phyloP scores from a whole-genome alignment of 768 basidiomycete species.

The Termitomyces sp. region DNA sequence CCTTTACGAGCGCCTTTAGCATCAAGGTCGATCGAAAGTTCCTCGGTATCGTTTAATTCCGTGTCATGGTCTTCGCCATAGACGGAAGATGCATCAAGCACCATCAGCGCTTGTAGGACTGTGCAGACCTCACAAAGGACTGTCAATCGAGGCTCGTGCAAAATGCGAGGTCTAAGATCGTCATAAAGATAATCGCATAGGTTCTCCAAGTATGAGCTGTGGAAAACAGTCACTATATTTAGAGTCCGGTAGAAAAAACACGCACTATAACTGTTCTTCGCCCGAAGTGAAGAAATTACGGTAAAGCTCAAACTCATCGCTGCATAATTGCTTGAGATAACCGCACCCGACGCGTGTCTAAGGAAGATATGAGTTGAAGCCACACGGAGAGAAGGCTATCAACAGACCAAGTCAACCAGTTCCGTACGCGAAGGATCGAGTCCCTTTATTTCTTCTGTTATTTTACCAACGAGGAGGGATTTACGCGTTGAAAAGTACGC shows the following conservation, averaged over 20 bases:
- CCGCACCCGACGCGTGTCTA: constrained; percentile 90
- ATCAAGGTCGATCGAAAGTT: constrained; percentile 37
- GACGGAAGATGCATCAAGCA: constrained; percentile 62
- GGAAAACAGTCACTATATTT: constrained; percentile 1
- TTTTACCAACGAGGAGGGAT: constrained; percentile 61
- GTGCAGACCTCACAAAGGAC: constrained; percentile 94
- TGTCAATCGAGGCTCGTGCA: constrained; percentile 86
- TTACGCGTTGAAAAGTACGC: constrained; percentile 80
- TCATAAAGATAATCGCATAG: constrained; percentile 95
- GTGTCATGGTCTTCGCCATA: constrained; percentile 16
- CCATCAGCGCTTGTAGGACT: constrained; percentile 93
- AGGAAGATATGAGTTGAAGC: neutral
- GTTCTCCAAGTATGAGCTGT: constrained; percentile 82
- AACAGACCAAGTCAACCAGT: constrained; percentile 76
- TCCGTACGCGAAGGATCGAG: constrained; percentile 78
- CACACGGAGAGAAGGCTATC: neutral
- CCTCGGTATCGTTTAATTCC: constrained; percentile 18
- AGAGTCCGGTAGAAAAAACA: neutral
- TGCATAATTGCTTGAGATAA: constrained; percentile 88
- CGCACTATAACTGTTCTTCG: constrained; percentile 55
- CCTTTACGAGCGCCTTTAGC: constrained; percentile 25
- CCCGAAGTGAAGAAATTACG: constrained; percentile 85
- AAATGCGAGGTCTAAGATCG: constrained; percentile 89
- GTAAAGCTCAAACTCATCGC: constrained; percentile 85
- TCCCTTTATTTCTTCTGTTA: constrained; percentile 77